A percentile compares a stretch with the other conserved stretches of the same genome.
phyloP scores from a whole-genome alignment of 108 stramenopile species.

The Nitzschia sp. region DNA sequence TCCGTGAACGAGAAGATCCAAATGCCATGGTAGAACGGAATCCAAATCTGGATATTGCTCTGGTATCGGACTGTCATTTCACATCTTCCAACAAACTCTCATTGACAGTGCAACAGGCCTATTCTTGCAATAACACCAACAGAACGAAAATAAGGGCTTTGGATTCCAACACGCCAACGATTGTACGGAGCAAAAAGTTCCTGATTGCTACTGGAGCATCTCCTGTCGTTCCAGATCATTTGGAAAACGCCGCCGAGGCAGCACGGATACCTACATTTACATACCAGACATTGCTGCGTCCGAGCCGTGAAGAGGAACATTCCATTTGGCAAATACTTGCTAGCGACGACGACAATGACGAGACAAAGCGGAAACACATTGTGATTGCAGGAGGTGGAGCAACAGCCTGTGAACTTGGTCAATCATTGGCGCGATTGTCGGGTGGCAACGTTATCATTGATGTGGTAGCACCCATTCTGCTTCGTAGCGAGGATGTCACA shows the following conservation, averaged over 20 bases:
- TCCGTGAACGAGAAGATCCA: conserved; percentile 41
- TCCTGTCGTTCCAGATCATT: conserved; percentile 32
- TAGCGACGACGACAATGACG: no score
- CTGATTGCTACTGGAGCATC: conserved; percentile 49
- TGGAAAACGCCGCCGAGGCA: conserved; percentile 19
- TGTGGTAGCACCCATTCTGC: conserved; percentile 32
- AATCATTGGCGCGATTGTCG: conserved; percentile 32
- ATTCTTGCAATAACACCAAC: not conserved
- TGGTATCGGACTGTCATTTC: conserved; percentile 18
- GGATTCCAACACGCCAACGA: not conserved
- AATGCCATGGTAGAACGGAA: conserved; percentile 11
- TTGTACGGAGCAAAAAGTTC: conserved; percentile 32
- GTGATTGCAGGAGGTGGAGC: conserved; percentile 54
- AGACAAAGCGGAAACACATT: conserved; percentile 18
- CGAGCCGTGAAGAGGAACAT: conserved; percentile 16
- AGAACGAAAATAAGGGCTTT: not conserved
- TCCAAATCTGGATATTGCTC: conserved; percentile 32
- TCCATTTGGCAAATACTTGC: conserved; percentile 7
- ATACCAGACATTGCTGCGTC: conserved; percentile 36
- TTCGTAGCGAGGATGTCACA: conserved; percentile 30
- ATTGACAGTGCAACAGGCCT: not conserved
- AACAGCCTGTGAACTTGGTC: conserved; percentile 46
- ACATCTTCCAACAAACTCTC: conserved; percentile 18
- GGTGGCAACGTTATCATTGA: conserved; percentile 3
- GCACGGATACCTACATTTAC: conserved; percentile 32